Evolutionary conservation across 495 filamentous ascomycete genomes (phyloP).

Genomic region (Annulohypoxylon stygium): DNA sequence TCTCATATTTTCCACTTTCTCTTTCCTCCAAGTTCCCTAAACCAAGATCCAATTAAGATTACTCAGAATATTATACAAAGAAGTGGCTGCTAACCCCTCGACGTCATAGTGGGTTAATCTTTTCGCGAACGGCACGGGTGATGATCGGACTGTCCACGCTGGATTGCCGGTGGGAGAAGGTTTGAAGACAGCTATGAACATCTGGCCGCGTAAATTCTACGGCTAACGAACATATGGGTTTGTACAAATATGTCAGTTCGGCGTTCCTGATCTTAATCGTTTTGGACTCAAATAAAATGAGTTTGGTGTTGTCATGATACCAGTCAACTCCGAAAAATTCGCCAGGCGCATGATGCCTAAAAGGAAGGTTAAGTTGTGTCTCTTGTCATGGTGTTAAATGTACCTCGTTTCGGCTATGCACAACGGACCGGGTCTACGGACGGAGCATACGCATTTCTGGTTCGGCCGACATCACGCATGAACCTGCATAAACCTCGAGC

Average conservation of each 20-base stretch:
- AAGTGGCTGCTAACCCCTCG: not conserved
- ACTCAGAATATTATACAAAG: not conserved
- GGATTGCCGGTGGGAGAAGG: slow-evolving; percentile 63
- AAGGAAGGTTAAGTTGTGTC: not conserved
- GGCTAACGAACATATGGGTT: slow-evolving; percentile 12
- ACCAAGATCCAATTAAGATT: not conserved
- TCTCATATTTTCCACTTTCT: not conserved
- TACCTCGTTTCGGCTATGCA: not conserved
- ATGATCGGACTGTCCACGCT: slow-evolving; percentile 63
- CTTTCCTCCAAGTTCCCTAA: not conserved
- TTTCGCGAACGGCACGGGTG: slow-evolving; percentile 61
- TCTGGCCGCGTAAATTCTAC: slow-evolving; percentile 63
- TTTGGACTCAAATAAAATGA: not conserved
- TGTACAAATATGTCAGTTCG: not conserved
- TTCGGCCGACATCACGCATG: not conserved
- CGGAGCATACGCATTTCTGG: not conserved
- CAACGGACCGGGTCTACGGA: not conserved
- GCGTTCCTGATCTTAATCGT: not conserved
- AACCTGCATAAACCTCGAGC: not conserved
- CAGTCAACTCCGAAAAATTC: not conserved
- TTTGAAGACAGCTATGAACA: slow-evolving; percentile 68
- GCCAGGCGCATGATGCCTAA: not conserved
- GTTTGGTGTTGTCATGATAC: not conserved
- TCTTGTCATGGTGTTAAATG: not conserved
- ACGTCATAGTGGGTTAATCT: slow-evolving; percentile 61